Evolutionary conservation across 176 grass and related monocot genomes (phyloP).

Genomic region (Carex kokanica): DNA sequence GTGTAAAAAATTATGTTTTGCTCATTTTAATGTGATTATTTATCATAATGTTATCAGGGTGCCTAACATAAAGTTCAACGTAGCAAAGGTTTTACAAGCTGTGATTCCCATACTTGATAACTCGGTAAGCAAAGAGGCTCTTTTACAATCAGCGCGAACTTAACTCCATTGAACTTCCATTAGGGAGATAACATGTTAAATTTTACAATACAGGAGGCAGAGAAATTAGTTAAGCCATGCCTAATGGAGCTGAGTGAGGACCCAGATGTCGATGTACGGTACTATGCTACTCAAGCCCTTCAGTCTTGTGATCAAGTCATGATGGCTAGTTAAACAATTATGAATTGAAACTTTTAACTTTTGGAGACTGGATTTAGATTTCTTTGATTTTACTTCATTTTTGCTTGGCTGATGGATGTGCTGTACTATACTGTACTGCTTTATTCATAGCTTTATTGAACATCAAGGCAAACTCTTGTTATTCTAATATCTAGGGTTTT

Average conservation of each 20-base stretch:
- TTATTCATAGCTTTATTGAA: slow-evolving; percentile 20
- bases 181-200: slow-evolving; percentile 2
- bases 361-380: slow-evolving; percentile 18
- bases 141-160: slow-evolving; percentile 5
- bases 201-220: slow-evolving; percentile 56
- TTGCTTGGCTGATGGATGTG: slow-evolving; percentile 18
- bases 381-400: slow-evolving; percentile 14
- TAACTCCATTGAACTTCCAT: neutral
- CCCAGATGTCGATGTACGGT: slow-evolving; percentile 90
- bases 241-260: slow-evolving; percentile 93
- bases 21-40: slow-evolving; percentile 11
- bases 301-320: slow-evolving; percentile 83
- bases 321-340: slow-evolving; percentile 67
- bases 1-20: neutral
- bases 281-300: slow-evolving; percentile 72
- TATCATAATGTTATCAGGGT: slow-evolving; percentile 46
- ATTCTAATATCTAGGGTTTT: slow-evolving; percentile 14
- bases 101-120: slow-evolving; percentile 72
- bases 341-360: slow-evolving; percentile 16
- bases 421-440: slow-evolving; percentile 16
- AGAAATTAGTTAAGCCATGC: slow-evolving; percentile 68
- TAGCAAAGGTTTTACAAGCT: slow-evolving; percentile 77
- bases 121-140: slow-evolving; percentile 45
- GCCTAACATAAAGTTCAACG: slow-evolving; percentile 97
- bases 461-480: slow-evolving; percentile 7